These are phyloP conservation scores for Immersiporthe knoxdaviesiana DNA, from an alignment of 2,329 filamentous ascomycete genomes.

Conservation along the genomic window DNA sequence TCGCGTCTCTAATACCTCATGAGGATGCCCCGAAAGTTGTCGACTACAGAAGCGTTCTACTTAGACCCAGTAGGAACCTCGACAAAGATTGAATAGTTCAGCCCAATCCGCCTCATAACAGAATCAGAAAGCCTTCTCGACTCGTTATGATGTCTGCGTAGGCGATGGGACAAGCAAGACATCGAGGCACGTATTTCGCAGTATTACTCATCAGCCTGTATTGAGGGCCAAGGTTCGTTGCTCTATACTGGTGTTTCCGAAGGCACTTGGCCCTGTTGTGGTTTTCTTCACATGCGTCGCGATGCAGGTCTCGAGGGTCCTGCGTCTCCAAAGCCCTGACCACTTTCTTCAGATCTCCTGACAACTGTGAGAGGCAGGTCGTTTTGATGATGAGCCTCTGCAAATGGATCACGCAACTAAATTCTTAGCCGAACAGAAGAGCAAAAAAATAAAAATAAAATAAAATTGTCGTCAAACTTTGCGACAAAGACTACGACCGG, in stretches of 20 bases:
- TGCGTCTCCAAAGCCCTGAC: background rate
- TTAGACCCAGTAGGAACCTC: background rate
- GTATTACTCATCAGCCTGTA: background rate
- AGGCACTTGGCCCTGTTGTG: background rate
- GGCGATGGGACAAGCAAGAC: background rate
- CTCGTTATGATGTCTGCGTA: background rate
- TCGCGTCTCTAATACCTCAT: background rate
- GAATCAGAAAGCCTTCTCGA: background rate
- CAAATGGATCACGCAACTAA: conserved; percentile 9
- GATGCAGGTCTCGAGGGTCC: background rate
- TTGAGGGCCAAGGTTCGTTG: background rate
- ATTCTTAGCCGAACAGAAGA: background rate
- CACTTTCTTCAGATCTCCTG: background rate
- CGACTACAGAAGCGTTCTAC: background rate
- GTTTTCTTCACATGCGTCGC: background rate
- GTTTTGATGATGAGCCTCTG: background rate
- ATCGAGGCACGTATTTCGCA: background rate
- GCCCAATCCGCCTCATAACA: background rate
- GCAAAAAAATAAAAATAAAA: too few relatives aligned
- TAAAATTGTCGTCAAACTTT: background rate
- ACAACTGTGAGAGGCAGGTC: conserved; percentile 11
- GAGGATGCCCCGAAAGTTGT: background rate
- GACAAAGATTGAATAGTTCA: background rate
- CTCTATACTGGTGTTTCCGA: background rate
- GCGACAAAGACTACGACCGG: background rate